phyloP scores from a whole-genome alignment of 2,329 filamentous ascomycete genomes.

The Endocalyx cinctus region DNA sequence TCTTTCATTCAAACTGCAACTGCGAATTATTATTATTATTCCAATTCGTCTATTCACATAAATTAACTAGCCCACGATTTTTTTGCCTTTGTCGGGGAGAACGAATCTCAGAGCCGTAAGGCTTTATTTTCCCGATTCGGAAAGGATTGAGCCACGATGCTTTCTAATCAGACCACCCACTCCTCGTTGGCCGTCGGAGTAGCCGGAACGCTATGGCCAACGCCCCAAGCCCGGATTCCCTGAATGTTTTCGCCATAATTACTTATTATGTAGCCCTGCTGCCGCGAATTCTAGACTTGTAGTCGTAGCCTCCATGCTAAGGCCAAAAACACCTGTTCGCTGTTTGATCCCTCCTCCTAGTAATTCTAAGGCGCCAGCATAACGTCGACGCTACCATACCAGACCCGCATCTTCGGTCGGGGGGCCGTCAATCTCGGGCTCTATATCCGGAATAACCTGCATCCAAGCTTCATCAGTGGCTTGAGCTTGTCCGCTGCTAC shows the following conservation, averaged over 20 bases:
- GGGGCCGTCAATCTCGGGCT: constrained; percentile 44
- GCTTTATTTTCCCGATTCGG: too few species aligned
- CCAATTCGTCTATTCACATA: too few species aligned
- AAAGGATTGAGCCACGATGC: too few species aligned
- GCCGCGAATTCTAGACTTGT: constrained; percentile 29
- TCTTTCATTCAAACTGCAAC: too few species aligned
- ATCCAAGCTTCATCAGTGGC: constrained; percentile 44
- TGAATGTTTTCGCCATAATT: constrained; percentile 33
- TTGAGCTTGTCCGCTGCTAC: constrained; percentile 39
- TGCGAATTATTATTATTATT: too few species aligned
- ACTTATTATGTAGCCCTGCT: constrained; percentile 33
- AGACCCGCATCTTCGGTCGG: constrained; percentile 54
- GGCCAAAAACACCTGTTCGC: constrained; percentile 47
- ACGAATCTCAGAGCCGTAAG: too few species aligned
- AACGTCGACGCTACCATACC: constrained; percentile 48
- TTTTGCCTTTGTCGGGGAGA: too few species aligned
- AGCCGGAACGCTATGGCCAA: constrained; percentile 28
- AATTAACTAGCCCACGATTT: too few species aligned
- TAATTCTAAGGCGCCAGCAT: constrained; percentile 51
- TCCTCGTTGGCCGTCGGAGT: constrained; percentile 27
- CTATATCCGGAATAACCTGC: constrained; percentile 40
- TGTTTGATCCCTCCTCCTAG: constrained; percentile 53
- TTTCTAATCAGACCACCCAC: constrained; percentile 27
- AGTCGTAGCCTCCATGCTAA: constrained; percentile 25
- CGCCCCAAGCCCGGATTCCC: constrained; percentile 30